Conservation (phyloP, 2,329 filamentous ascomycete species). For the Aspergillus sp. region DNA sequence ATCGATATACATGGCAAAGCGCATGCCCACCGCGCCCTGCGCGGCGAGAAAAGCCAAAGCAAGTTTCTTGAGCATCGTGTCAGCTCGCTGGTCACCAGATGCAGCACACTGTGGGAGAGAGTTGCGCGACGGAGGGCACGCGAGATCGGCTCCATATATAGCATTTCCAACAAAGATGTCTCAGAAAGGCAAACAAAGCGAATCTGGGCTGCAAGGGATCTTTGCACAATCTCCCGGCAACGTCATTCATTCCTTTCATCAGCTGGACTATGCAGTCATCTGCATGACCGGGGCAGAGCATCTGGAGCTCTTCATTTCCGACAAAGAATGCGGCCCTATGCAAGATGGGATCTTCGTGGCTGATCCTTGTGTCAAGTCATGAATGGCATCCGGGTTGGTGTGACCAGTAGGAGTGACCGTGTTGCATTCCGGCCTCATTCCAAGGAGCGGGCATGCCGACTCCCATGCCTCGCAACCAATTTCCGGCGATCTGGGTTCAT, state of each 20-base stretch:
- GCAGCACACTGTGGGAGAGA: neutral
- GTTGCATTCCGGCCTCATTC: neutral
- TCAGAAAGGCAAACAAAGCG: too few relatives aligned
- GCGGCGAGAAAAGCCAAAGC: slow-evolving; percentile 29
- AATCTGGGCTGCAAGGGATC: neutral
- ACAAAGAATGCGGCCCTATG: neutral
- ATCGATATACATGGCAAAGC: slow-evolving; percentile 49
- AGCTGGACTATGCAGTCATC: neutral
- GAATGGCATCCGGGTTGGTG: neutral
- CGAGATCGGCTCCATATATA: neutral
- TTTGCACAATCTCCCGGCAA: neutral
- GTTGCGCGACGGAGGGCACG: neutral
- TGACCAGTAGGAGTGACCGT: neutral
- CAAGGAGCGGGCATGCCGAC: neutral
- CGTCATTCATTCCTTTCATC: slow-evolving; percentile 2
- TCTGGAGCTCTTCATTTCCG: neutral
- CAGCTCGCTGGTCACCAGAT: neutral
- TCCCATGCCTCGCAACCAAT: neutral
- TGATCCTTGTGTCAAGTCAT: too few relatives aligned
- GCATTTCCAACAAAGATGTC: too few relatives aligned
- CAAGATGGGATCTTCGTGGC: too few relatives aligned
- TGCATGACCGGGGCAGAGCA: neutral
- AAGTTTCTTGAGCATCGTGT: slow-evolving; percentile 19
- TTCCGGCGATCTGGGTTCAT: neutral
- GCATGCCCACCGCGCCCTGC: slow-evolving; percentile 27